Percentiles rank a stretch among this genome's conserved stretches.
Evolutionary conservation across 352 stramenopile species (phyloP).

Genomic region (Blastocystis sp.): DNA sequence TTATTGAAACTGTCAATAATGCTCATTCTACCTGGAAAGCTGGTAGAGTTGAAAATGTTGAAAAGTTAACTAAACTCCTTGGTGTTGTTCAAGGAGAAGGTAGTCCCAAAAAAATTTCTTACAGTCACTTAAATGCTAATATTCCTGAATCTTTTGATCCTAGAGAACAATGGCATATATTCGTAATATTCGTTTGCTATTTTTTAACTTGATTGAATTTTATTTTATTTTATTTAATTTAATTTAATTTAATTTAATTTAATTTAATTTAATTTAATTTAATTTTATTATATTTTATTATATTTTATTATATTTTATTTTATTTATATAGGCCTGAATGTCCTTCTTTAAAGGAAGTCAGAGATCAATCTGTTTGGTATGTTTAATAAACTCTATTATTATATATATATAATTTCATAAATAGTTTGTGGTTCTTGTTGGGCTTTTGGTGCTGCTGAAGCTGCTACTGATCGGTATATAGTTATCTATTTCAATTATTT

Average conservation of each 20-base stretch:
- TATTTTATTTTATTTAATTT: no score
- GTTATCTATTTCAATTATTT: no score
- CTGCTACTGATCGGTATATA: constrained; percentile 36
- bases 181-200: no score
- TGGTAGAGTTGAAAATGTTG: constrained; percentile 21
- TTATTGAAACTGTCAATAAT: constrained; percentile 23
- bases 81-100: constrained; percentile 24
- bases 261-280: no score
- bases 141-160: constrained; percentile 25
- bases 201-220: no score
- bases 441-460: constrained; percentile 45
- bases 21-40: constrained; percentile 29
- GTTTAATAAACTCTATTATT: no score
- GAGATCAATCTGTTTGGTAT: constrained; percentile 37
- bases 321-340: no score
- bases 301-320: no score
- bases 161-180: constrained; percentile 17
- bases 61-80: constrained; percentile 29
- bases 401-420: no score
- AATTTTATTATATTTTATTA: no score
- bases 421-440: constrained; percentile 49
- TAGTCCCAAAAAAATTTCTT: constrained; percentile 18
- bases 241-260: no score
- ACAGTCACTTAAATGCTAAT: constrained; percentile 3
- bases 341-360: constrained; percentile 35